Evolutionary conservation across 2,329 filamentous ascomycete genomes (phyloP).

Genomic region (Paraconiothyrium sp.): DNA sequence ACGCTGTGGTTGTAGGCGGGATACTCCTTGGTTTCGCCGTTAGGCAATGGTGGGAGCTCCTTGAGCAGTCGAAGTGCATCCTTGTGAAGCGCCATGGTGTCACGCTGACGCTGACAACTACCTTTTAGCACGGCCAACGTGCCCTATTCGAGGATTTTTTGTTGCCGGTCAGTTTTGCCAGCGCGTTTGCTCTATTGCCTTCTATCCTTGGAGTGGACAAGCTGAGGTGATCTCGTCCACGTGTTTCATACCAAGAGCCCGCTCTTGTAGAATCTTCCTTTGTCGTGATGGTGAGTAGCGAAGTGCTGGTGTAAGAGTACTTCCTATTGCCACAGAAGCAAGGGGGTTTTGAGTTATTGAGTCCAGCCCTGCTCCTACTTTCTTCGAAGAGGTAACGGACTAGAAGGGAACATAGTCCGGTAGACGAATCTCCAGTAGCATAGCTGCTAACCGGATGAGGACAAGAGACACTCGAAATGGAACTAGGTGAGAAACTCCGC

Average conservation of each 20-base stretch:
- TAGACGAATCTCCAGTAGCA: constrained; percentile 21
- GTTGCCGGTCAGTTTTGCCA: constrained; percentile 18
- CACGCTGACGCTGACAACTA: constrained; percentile 19
- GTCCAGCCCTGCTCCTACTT: constrained; percentile 24
- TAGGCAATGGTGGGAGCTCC: constrained; percentile 27
- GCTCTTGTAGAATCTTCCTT: constrained; percentile 31
- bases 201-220: constrained; percentile 36
- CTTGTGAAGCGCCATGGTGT: constrained; percentile 21
- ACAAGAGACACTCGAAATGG: constrained; percentile 28
- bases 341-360: constrained; percentile 19
- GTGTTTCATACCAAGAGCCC: constrained; percentile 38
- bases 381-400: constrained; percentile 36
- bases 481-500: constrained; percentile 19
- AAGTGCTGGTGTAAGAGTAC: constrained; percentile 34
- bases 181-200: constrained; percentile 20
- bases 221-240: constrained; percentile 46
- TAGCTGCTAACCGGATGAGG: constrained; percentile 33
- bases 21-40: constrained; percentile 24
- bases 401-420: constrained; percentile 28
- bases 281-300: constrained; percentile 28
- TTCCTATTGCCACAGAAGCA: constrained; percentile 17
- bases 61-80: constrained; percentile 25
- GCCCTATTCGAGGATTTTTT: constrained; percentile 24
- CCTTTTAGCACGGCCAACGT: constrained; percentile 33
- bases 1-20: constrained; percentile 29